Evolutionary conservation across 2,329 filamentous ascomycete species (phyloP), one percentile per base, ranked within the genome.

Genomic region (Calonectria honghensis): DNA sequence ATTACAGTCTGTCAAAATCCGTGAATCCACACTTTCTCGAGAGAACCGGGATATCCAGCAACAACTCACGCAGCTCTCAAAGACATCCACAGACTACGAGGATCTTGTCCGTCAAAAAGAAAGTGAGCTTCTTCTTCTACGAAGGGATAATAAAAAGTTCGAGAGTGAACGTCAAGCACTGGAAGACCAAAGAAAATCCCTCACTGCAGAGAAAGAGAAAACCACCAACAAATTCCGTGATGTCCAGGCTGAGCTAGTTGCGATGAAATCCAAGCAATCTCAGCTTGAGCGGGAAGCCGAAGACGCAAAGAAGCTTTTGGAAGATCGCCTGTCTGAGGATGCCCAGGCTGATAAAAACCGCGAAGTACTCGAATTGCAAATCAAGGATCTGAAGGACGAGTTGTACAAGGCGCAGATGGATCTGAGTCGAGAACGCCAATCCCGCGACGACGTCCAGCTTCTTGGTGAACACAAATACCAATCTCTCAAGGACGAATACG

Each of bases 71-170:
- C 93, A 98, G 78, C 88, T 99, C 24, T 97, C 97, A 0, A 93
- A 95, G 64, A 98, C 96, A 0, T 98, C 96, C 0, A 97, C 96
- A 0, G 95, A 96, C 82, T 98, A 98, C 78, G 97, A 99, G 85
- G 96, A 98, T 80, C 91, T 98, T 54, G 94, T 99, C 31, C 91
- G 96, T 31, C 93, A 94, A 73, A 99, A 98, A 84, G 97, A 99
- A 83, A 98, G 96, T 83, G 97, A 99, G 82, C 88, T 99, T 27
- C 91, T 94, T 0, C 90, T 98, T 59, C 89, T 98, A 41, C 95
- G 96, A 79, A 92, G 93, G 14, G 97, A 99, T 83, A 92, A 96
- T 76, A 94, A 94, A 83, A 95, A 94, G 77, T 93, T 94, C 78
- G 94, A 98, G 83, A 92, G 93, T 67, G 96, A 98, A 80, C 94